Percentiles rank a stretch among this genome's conserved stretches.
Conservation (phyloP, 345 rosid genomes). For the Lepidium sativum region DNA sequence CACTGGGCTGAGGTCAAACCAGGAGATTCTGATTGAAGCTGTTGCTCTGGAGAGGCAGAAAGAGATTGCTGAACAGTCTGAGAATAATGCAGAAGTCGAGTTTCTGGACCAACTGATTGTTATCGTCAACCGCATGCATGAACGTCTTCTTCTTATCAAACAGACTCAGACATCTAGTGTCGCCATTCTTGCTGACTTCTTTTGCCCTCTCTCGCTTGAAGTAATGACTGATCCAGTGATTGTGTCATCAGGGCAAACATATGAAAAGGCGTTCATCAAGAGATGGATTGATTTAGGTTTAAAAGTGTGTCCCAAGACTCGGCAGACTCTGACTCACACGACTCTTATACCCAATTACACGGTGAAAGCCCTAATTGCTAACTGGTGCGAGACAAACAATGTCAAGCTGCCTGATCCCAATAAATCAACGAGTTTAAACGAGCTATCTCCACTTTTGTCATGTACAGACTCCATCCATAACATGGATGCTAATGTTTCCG, state of each 20-base stretch:
- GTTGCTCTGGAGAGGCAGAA: constrained; percentile 93
- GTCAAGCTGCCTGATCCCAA: constrained; percentile 78
- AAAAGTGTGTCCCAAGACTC: constrained; percentile 92
- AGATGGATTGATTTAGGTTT: constrained; percentile 92
- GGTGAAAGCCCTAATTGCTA: constrained; percentile 84
- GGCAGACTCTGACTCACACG: constrained; percentile 64
- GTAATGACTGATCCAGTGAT: constrained; percentile 98
- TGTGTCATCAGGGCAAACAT: constrained; percentile 92
- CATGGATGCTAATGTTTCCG: constrained; percentile 25
- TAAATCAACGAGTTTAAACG: constrained; percentile 47
- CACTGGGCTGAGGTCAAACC: constrained; percentile 77
- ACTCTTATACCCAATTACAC: constrained; percentile 92
- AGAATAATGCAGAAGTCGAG: constrained; percentile 66
- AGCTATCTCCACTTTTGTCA: constrained; percentile 45
- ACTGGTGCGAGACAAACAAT: constrained; percentile 89
- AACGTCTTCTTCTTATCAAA: constrained; percentile 58
- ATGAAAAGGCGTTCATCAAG: constrained; percentile 80
- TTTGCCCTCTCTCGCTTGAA: constrained; percentile 93
- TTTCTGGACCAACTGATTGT: constrained; percentile 62
- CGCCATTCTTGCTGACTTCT: constrained; percentile 91
- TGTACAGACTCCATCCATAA: constrained; percentile 42
- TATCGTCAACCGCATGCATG: constrained; percentile 64
- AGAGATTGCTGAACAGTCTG: constrained; percentile 87
- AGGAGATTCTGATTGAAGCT: constrained; percentile 83
- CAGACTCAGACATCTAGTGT: constrained; percentile 71